A percentile compares a stretch with the other conserved stretches of the same genome.
These are phyloP conservation scores for Yamadazyma sp. DNA, from an alignment of 1,139 yeast species.

Conservation along the genomic window DNA sequence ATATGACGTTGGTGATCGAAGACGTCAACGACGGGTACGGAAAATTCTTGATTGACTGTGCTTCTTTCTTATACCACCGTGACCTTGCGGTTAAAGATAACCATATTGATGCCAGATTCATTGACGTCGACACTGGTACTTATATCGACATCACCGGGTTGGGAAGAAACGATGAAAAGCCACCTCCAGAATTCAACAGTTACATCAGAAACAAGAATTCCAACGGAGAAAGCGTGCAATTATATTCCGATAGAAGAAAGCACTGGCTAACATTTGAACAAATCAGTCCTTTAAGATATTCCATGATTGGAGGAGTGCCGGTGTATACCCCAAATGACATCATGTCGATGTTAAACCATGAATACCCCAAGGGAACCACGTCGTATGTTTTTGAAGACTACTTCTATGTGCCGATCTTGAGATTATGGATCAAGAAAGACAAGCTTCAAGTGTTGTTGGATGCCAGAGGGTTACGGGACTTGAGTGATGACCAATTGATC, in stretches of 20 bases:
- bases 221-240: slow-evolving; percentile 26
- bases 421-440: slow-evolving; percentile 32
- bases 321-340: slow-evolving; percentile 37
- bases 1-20: slow-evolving; percentile 37
- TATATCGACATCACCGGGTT: slow-evolving; percentile 40
- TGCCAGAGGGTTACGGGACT: slow-evolving; percentile 14
- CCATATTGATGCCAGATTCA: slow-evolving; percentile 39
- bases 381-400: slow-evolving; percentile 23
- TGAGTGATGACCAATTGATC: slow-evolving; percentile 17
- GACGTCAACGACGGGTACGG: slow-evolving; percentile 34
- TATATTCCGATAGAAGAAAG: slow-evolving; percentile 38
- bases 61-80: slow-evolving; percentile 32
- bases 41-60: slow-evolving; percentile 33
- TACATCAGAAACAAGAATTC: slow-evolving; percentile 19
- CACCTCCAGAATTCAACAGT: slow-evolving; percentile 29
- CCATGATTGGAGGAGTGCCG: slow-evolving; percentile 38
- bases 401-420: slow-evolving; percentile 30
- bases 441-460: slow-evolving; percentile 17
- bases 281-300: slow-evolving; percentile 30
- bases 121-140: slow-evolving; percentile 37
- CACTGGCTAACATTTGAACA: slow-evolving; percentile 35
- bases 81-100: slow-evolving; percentile 30
- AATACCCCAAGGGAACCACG: slow-evolving; percentile 27
- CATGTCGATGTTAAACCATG: slow-evolving; percentile 31
- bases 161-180: slow-evolving; percentile 29